A percentile compares a stretch with the other conserved stretches of the same genome.
Conservation (phyloP, 192 early-diverging fungal genomes). For the Linnemannia hyalina region DNA sequence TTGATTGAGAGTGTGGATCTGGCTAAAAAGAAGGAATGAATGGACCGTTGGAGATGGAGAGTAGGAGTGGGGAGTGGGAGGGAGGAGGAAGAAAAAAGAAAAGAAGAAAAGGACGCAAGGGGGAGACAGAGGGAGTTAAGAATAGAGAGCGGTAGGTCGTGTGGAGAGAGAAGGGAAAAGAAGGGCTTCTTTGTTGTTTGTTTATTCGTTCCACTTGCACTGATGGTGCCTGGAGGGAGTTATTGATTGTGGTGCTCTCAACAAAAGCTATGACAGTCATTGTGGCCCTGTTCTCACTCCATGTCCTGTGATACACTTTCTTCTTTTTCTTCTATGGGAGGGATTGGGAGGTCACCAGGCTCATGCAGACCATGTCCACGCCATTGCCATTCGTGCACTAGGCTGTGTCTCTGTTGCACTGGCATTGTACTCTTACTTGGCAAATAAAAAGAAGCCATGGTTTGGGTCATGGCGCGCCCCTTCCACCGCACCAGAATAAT, state of each 20-base stretch:
- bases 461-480: background rate
- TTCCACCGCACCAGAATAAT: background rate
- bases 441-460: background rate
- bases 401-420: background rate
- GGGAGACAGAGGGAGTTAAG: background rate
- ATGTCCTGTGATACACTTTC: background rate
- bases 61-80: background rate
- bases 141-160: background rate
- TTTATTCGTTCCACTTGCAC: background rate
- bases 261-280: background rate
- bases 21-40: background rate
- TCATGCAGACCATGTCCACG: background rate
- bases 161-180: background rate
- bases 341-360: background rate
- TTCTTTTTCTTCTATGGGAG: no score
- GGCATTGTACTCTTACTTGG: background rate
- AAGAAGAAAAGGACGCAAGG: background rate
- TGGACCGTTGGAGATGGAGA: constrained; percentile 9
- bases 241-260: background rate
- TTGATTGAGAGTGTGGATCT: background rate
- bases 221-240: background rate
- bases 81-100: background rate
- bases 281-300: background rate
- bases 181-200: background rate
- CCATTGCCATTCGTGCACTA: background rate